Conservation (phyloP, 768 basidiomycete species). For the Russula emetica region DNA sequence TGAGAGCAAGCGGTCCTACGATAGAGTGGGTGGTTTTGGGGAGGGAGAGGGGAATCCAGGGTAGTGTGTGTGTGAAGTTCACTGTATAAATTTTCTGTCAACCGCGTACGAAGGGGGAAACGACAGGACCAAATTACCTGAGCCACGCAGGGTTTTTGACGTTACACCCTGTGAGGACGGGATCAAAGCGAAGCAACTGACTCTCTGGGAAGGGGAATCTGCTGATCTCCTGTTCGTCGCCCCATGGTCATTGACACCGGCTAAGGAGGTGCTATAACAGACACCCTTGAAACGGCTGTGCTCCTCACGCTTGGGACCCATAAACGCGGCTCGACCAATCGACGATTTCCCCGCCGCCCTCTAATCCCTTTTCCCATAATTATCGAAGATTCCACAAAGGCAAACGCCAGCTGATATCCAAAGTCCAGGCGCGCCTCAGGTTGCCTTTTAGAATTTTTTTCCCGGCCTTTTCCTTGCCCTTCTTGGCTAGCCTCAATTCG, state of each 20-base stretch:
- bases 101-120: constrained; percentile 28
- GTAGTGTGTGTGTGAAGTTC: constrained; percentile 11
- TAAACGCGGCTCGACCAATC: constrained; percentile 27
- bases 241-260: constrained; percentile 29
- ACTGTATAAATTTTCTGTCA: constrained; percentile 26
- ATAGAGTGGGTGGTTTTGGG: constrained; percentile 12
- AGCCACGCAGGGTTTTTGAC: constrained; percentile 25
- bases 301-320: constrained; percentile 27
- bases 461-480: constrained; percentile 27
- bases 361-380: constrained; percentile 28
- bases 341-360: constrained; percentile 27
- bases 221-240: constrained; percentile 28
- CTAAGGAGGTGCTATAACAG: constrained; percentile 27
- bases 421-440: constrained; percentile 25
- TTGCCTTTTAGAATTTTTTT: constrained; percentile 29
- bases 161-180: constrained; percentile 23
- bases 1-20: constrained; percentile 21
- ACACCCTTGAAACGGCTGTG: constrained; percentile 29
- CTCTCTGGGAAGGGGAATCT: constrained; percentile 27
- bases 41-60: background rate
- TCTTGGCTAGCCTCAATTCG: constrained; percentile 29
- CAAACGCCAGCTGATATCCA: constrained; percentile 27
- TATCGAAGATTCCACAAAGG: constrained; percentile 28
- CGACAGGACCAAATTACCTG: constrained; percentile 26
- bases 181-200: constrained; percentile 26